Evolutionary conservation across 2,329 filamentous ascomycete species (phyloP), one percentile per base, ranked within the genome.

Genomic region (Metarhizium rileyi): DNA sequence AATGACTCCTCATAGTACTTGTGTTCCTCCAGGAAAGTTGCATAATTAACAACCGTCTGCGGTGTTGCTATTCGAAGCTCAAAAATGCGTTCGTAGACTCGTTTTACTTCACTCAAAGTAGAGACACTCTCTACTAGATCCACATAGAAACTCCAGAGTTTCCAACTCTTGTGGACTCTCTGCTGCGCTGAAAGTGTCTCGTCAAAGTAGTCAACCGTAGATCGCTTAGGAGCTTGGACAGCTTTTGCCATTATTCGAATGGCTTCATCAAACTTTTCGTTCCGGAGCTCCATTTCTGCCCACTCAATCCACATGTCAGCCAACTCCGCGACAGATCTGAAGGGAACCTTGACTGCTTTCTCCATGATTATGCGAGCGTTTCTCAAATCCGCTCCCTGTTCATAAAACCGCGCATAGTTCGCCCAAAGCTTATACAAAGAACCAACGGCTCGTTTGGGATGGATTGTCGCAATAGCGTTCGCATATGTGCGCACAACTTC

Each of bases 251-350:
- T 96, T 63, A 98, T 91, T 53, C 86, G 85, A 54, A 96, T 85
- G 3, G 94, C 93, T 60, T 87, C 86, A 63, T 97, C 90, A 56
- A 97, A 96, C 63, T 97, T 94, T 61, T 97, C 90, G 61, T 90
- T 90, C 45, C 93, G 86, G 45, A 98, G 76, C 66, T 98, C 93
- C 86, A 98, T 89, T 68, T 98, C 91, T 1, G 94, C 91, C 91
- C 93, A 98, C 69, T 95, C 90, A 55, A 94, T 94, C 93, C 93
- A 98, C 78, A 93, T 95, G 61, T 98, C 93, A 20, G 93, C 93
- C 51, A 98, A 76, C 67, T 98, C 93, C 27, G 87, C 83, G n/a
- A 98, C 91, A 1, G 90, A 94, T 63, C 95, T 97, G 75, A 94
- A 98, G 0, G 91, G 90, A 1, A 98, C 93, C 63, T 96, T 97